Conservation (phyloP, 805 yeast species). For the Candida endomychidarum region DNA sequence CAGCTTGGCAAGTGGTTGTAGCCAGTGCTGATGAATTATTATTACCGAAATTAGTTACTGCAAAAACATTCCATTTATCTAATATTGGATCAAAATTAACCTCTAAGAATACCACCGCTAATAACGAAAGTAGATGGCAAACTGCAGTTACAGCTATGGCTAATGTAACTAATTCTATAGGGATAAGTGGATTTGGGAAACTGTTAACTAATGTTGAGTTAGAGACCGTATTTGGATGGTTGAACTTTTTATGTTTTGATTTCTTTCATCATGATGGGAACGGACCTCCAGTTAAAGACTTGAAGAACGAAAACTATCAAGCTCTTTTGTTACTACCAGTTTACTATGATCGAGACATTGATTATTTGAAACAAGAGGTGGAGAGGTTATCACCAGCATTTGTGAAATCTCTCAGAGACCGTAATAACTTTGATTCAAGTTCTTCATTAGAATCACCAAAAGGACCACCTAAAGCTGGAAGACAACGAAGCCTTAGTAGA, state of each 20-base stretch:
- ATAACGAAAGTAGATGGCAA: conserved; percentile 35
- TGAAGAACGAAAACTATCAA: conserved; percentile 65
- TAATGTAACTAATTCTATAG: conserved; percentile 44
- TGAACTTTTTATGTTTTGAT: conserved; percentile 60
- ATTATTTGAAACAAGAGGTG: conserved; percentile 54
- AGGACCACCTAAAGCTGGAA: not conserved
- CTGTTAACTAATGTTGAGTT: conserved; percentile 60
- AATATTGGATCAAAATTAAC: conserved; percentile 21
- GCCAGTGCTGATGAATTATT: conserved; percentile 67
- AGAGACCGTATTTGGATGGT: conserved; percentile 70
- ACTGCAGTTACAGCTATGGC: conserved; percentile 51
- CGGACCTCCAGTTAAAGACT: conserved; percentile 68
- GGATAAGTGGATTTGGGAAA: conserved; percentile 51
- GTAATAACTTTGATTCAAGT: conserved; percentile 40
- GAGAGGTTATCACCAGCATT: conserved; percentile 58
- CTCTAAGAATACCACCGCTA: conserved; percentile 4
- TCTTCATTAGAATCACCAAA: no score
- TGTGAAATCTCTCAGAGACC: conserved; percentile 47
- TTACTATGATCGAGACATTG: conserved; percentile 54
- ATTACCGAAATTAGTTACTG: conserved; percentile 66
- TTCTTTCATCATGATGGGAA: conserved; percentile 81
- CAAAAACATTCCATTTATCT: conserved; percentile 31
- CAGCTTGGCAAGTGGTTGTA: conserved; percentile 78
- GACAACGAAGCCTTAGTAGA: conserved; percentile 24
- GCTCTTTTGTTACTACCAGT: conserved; percentile 61